phyloP scores from a whole-genome alignment of 371 early-diverging fungal genomes.

The Racocetra persica region DNA sequence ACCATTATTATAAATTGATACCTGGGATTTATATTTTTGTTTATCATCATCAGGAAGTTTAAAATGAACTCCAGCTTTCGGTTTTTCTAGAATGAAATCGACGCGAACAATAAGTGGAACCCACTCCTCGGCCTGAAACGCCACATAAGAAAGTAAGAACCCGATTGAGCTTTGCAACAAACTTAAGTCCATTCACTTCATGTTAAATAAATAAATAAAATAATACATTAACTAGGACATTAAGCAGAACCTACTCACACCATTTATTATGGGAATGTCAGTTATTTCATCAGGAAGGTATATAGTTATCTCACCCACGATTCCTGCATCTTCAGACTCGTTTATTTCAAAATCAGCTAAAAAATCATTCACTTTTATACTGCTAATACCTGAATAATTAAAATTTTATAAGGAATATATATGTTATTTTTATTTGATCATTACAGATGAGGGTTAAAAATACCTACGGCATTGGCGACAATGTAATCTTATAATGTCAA shows the following conservation, averaged over 20 bases:
- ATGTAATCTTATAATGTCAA: slow-evolving; percentile 16
- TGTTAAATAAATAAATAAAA: background rate
- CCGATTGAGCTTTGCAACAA: too few species aligned
- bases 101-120: slow-evolving; percentile 9
- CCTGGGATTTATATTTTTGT: background rate
- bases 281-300: slow-evolving; percentile 21
- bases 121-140: background rate
- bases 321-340: background rate
- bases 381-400: background rate
- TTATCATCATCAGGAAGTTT: slow-evolving; percentile 12
- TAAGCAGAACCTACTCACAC: background rate
- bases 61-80: slow-evolving; percentile 17
- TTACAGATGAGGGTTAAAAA: background rate
- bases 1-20: background rate
- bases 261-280: background rate
- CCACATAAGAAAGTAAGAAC: background rate
- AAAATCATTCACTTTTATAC: slow-evolving; percentile 10
- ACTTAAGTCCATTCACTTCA: too few species aligned
- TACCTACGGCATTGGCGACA: slow-evolving; percentile 23
- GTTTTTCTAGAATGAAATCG: slow-evolving; percentile 6
- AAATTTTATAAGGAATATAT: background rate
- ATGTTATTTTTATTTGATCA: background rate
- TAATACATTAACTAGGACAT: background rate
- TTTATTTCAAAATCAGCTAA: background rate
- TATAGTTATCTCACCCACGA: slow-evolving; percentile 4